Percentiles rank a stretch among this genome's conserved stretches.
phyloP scores from a whole-genome alignment of 495 filamentous ascomycete species.

The Talaromyces adpressus region DNA sequence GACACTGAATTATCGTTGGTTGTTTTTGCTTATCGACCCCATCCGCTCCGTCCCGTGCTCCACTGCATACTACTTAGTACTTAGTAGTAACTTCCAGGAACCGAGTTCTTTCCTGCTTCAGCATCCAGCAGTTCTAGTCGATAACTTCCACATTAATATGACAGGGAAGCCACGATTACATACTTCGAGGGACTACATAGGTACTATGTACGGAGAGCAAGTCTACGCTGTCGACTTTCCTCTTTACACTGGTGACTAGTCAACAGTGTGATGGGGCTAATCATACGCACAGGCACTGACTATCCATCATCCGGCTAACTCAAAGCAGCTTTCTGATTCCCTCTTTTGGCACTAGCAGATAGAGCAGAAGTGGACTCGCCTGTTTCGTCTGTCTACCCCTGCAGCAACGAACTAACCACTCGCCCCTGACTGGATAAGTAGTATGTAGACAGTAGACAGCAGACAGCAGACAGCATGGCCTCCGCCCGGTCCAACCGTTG shows the following conservation, averaged over 20 bases:
- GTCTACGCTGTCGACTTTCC: not conserved
- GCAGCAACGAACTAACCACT: not conserved
- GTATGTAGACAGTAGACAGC: no score
- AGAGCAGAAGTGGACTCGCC: not conserved
- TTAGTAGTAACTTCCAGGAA: not conserved
- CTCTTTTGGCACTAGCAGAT: not conserved
- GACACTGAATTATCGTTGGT: not conserved
- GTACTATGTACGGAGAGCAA: no score
- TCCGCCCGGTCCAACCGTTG: not conserved
- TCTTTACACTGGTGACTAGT: no score
- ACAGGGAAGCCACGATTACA: not conserved
- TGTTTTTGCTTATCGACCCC: not conserved
- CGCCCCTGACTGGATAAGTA: not conserved
- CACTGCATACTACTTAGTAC: not conserved
- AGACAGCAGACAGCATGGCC: not conserved
- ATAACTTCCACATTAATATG: not conserved
- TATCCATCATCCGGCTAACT: not conserved
- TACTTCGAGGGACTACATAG: no score
- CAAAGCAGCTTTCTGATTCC: not conserved
- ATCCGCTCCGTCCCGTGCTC: not conserved
- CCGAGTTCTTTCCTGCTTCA: not conserved
- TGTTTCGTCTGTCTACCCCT: constrained; percentile 2
- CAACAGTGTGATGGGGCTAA: no score
- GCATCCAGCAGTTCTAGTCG: not conserved
- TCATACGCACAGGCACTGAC: not conserved